phyloP scores from a whole-genome alignment of 2,329 filamentous ascomycete species.

The Diaporthe vaccinii region DNA sequence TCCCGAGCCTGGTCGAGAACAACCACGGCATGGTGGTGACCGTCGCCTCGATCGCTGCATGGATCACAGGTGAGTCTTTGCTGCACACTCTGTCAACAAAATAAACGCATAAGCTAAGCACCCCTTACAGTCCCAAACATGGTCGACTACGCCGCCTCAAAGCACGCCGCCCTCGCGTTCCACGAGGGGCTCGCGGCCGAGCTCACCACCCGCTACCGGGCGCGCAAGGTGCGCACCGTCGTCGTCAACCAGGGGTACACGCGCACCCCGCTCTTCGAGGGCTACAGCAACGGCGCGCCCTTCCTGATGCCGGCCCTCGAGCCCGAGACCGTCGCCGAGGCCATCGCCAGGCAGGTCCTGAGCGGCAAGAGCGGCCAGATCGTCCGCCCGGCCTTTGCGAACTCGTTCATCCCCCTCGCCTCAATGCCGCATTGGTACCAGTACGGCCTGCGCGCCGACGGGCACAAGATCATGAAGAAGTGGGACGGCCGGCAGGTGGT shows the following conservation, averaged over 20 bases:
- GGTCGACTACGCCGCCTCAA: slow-evolving; percentile 77
- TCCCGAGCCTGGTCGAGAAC: slow-evolving; percentile 72
- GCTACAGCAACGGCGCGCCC: slow-evolving; percentile 63
- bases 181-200: slow-evolving; percentile 76
- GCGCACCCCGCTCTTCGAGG: slow-evolving; percentile 71
- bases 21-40: slow-evolving; percentile 83
- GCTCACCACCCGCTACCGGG: slow-evolving; percentile 71
- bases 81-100: background rate
- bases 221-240: slow-evolving; percentile 75
- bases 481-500: slow-evolving; percentile 64
- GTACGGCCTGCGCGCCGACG: slow-evolving; percentile 61
- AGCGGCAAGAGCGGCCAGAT: slow-evolving; percentile 70
- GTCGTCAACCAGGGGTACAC: slow-evolving; percentile 74
- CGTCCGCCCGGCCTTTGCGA: slow-evolving; percentile 62
- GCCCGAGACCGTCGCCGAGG: slow-evolving; percentile 74
- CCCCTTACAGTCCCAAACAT: slow-evolving; percentile 63
- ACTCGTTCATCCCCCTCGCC: slow-evolving; percentile 58
- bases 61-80: slow-evolving; percentile 56
- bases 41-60: slow-evolving; percentile 75
- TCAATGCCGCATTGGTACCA: slow-evolving; percentile 75
- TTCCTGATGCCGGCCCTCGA: slow-evolving; percentile 68
- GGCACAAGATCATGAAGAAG: slow-evolving; percentile 56
- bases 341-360: slow-evolving; percentile 71
- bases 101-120: background rate
- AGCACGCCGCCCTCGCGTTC: slow-evolving; percentile 75